Evolutionary conservation across 2,329 filamentous ascomycete species (phyloP).

Genomic region (Geosmithia flava): DNA sequence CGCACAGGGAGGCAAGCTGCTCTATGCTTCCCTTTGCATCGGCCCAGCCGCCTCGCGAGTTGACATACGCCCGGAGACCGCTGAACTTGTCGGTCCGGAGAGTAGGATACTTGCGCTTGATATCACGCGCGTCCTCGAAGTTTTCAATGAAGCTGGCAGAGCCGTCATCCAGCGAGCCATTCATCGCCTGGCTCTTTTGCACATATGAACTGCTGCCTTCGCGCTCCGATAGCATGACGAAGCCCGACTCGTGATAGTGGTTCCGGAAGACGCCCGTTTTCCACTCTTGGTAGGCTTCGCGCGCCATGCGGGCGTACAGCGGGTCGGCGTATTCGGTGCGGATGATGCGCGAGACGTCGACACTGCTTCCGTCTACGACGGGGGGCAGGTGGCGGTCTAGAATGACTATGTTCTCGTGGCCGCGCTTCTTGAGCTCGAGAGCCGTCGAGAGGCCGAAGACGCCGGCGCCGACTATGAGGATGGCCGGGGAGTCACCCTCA

Average conservation of each 20-base stretch:
- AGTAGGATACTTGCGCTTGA: too few species aligned
- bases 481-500: too few species aligned
- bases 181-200: slow-evolving; percentile 8
- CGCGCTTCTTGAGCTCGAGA: slow-evolving; percentile 17
- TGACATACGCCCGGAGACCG: slow-evolving; percentile 11
- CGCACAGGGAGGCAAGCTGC: slow-evolving; percentile 12
- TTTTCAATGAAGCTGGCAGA: too few species aligned
- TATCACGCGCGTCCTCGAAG: slow-evolving; percentile 10
- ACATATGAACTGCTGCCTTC: slow-evolving; percentile 10
- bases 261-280: slow-evolving; percentile 11
- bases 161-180: slow-evolving; percentile 8
- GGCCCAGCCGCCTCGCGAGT: slow-evolving; percentile 17
- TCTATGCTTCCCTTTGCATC: slow-evolving; percentile 14
- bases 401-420: slow-evolving; percentile 32
- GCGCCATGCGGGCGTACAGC: slow-evolving; percentile 47
- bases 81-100: slow-evolving; percentile 7
- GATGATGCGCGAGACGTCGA: slow-evolving; percentile 28
- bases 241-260: slow-evolving; percentile 17
- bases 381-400: slow-evolving; percentile 22
- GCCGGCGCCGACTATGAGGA: slow-evolving; percentile 12
- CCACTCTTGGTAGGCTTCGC: slow-evolving; percentile 15
- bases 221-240: slow-evolving; percentile 17
- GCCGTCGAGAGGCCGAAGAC: slow-evolving; percentile 23
- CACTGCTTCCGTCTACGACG: slow-evolving; percentile 15
- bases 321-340: slow-evolving; percentile 50